Base-by-base conservation (phyloP, 208 protist species). In the Phytomonas francai region DNA sequence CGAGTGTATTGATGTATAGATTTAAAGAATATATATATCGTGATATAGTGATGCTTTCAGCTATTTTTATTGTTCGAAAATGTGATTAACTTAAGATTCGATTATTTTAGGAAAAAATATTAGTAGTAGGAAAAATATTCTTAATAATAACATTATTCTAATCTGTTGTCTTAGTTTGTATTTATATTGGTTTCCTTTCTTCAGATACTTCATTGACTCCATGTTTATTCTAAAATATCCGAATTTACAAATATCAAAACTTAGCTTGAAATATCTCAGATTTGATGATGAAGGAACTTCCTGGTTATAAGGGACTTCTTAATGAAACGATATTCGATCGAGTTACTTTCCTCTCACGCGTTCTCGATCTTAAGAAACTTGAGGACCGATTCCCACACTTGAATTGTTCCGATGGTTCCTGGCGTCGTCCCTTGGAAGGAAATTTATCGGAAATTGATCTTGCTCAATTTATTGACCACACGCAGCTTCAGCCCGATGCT, bases 401-500 rank as follows among this genome's bases (percentile, higher is more conserved):
- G 19, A 42, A 77, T 5, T 71, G 73, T 1, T 63, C 57, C 27
- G 74, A 85, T 70, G 77, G 81, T 45, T 77, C 78, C 7, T 92
- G 86, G 85, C 83, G 86, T 67, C 64, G 32, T 19, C 28, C 36
- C 2, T 29, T 61, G 27, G 36, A 9, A 2, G 11, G 29, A 27
- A 6, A 27, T 59, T 27, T 19, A 28, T n/a, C 16, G 22, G 51
- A 32, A 77, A 66, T 36, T 32, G 19, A 68, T 36, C 65, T 88
- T 30, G 67, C 72, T 2, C 42, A 22, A 8, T 94, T 87, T 71
- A 97, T 98, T 73, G 96, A 98, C 57, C 95, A 98, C 84, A 98
- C 96, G 5, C 45, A 93, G 57, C 83, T 98, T 14, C 97, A 97
- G 68, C 72, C 89, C 22, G 83, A 89, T 30, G 87, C 94, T 1